Evolutionary conservation across 805 yeast genomes (phyloP), one percentile per base, ranked within the genome.

Genomic region (Wickerhamomyces hampshirensis): DNA sequence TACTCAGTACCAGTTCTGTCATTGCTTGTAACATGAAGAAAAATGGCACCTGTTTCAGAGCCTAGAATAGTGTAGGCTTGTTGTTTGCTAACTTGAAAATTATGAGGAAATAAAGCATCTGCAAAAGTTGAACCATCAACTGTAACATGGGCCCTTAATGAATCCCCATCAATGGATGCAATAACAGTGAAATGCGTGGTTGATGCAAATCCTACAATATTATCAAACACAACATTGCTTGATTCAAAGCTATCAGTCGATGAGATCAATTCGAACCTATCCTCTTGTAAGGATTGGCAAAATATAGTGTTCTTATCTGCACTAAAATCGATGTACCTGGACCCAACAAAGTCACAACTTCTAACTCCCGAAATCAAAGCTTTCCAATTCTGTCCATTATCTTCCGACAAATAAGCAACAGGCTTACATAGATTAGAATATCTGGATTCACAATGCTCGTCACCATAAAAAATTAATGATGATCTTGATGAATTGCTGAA

Each of bases 61-160:
- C 85, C 89, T 31, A 93, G 64, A 21, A 91, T 70, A 0, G 98
- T 89, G 56, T 85, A 89, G 0, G 88, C 84, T 39, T 74, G 76
- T 46, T 80, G 81, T 18, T 68, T 66, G 29, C 72, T 71, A n/a
- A 81, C 76, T 6, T 68, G 59, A 47, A 84, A 67, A 46, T 69
- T 60, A 30, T 74, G 74, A 1, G 98, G 98, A 58, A 87, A 81
- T 37, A 71, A 66, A 0, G 93, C 94, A 37, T 73, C 81, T 0
- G 96, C 93, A 65, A 78, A 93, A 3, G 65, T 68, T 5, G 50
- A 40, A 6, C 98, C 98, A 59, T 93, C 95, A 19, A 77, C 71
- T 1, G 96, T 79, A 0, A 87, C 87, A 45, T 66, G 69, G 0
- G 95, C 89, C 32, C 71, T 69, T 37, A 88, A 61, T 3, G 75